Evolutionary conservation across 208 protist species (phyloP).

Genomic region (Crithidia mellificae): DNA sequence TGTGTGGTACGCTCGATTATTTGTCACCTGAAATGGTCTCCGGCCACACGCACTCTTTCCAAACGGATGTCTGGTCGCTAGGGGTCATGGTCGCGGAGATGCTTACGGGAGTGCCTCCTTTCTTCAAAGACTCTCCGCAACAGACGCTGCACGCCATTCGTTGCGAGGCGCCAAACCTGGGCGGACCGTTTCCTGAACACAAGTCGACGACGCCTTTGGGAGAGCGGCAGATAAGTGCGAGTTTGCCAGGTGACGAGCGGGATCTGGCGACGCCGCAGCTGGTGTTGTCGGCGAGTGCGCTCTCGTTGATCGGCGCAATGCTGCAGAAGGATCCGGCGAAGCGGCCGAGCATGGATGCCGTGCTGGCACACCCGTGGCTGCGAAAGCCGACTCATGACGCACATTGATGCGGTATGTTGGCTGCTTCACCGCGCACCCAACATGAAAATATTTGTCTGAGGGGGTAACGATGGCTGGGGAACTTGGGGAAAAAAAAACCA

Average conservation of each 20-base stretch:
- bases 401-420: neutral
- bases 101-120: constrained; percentile 75
- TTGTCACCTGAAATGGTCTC: constrained; percentile 97
- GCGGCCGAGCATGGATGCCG: constrained; percentile 59
- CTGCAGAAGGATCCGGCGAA: constrained; percentile 61
- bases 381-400: constrained; percentile 19
- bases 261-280: neutral
- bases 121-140: constrained; percentile 52
- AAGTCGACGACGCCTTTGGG: no score
- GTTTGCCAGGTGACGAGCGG: constrained; percentile 1
- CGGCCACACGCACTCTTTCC: constrained; percentile 50
- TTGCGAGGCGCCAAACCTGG: constrained; percentile 40
- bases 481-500: no score
- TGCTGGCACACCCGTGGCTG: constrained; percentile 74
- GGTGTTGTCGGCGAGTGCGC: constrained; percentile 32
- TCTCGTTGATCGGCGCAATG: constrained; percentile 49
- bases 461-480: neutral
- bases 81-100: constrained; percentile 85
- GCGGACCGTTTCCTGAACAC: no score
- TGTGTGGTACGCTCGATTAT: constrained; percentile 99
- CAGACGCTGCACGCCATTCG: constrained; percentile 71
- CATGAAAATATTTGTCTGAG: neutral
- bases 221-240: no score
- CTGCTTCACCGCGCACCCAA: neutral
- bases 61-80: constrained; percentile 91